These are phyloP conservation scores for Nitzschia inconspicua DNA, from an alignment of 108 stramenopile species.

Conservation along the genomic window DNA sequence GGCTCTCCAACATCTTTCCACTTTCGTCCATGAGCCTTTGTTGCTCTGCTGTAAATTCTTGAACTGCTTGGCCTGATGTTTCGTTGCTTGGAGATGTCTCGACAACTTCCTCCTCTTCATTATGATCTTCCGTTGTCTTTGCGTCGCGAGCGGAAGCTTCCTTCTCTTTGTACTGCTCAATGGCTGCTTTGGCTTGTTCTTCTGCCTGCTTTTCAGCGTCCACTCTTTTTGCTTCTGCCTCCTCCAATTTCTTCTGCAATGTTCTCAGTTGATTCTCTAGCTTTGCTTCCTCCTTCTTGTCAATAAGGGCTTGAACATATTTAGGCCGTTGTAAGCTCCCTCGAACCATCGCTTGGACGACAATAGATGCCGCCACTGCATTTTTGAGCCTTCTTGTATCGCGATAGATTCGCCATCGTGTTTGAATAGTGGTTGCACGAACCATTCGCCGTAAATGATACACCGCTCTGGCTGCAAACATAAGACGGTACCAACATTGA, in stretches of 20 bases:
- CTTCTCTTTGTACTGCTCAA: constrained; percentile 33
- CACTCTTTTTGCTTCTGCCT: constrained; percentile 50
- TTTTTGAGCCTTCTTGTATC: neutral
- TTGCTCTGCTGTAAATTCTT: constrained; percentile 35
- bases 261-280: constrained; percentile 63
- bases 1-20: constrained; percentile 68
- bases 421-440: constrained; percentile 68
- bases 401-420: constrained; percentile 39
- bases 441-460: constrained; percentile 36
- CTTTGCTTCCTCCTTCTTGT: constrained; percentile 62
- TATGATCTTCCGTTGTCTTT: constrained; percentile 16
- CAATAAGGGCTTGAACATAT: constrained; percentile 39
- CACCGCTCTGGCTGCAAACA: constrained; percentile 36
- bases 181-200: constrained; percentile 28
- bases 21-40: constrained; percentile 70
- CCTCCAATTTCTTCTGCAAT: constrained; percentile 61
- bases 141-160: constrained; percentile 3
- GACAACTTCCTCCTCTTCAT: constrained; percentile 3
- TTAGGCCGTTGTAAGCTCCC: constrained; percentile 57
- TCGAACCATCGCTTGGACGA: constrained; percentile 60
- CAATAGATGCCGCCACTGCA: constrained; percentile 28
- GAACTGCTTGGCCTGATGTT: neutral
- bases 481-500: constrained; percentile 69
- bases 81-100: neutral
- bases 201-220: constrained; percentile 57